A percentile compares a stretch with the other conserved stretches of the same genome.
These are phyloP conservation scores for Berberis vulgaris DNA, from an alignment of 164 flowering plant genomes.

Conservation along the genomic window DNA sequence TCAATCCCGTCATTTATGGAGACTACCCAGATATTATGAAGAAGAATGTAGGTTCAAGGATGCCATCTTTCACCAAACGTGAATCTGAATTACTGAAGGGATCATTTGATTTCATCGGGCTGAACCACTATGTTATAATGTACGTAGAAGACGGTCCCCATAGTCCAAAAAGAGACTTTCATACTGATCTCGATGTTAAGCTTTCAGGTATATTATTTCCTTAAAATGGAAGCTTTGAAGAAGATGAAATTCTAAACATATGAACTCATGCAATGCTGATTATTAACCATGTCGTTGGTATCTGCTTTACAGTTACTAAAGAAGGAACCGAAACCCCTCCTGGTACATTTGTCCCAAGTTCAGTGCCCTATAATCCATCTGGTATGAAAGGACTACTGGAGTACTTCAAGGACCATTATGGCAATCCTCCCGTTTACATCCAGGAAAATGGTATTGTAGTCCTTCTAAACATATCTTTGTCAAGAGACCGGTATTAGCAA, in stretches of 20 bases:
- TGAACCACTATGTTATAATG: slow-evolving; percentile 19
- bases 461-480: slow-evolving; percentile 13
- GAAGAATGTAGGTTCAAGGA: slow-evolving; percentile 26
- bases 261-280: too few species aligned
- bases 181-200: slow-evolving; percentile 25
- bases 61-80: slow-evolving; percentile 37
- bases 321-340: too few species aligned
- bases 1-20: slow-evolving; percentile 43
- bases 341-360: background rate
- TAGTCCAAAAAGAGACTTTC: slow-evolving; percentile 23
- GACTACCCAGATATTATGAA: slow-evolving; percentile 54
- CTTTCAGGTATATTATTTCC: background rate
- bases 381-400: slow-evolving; percentile 3
- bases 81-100: slow-evolving; percentile 15
- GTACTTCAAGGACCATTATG: too few species aligned
- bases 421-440: too few species aligned
- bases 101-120: slow-evolving; percentile 24
- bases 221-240: too few species aligned
- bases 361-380: slow-evolving; percentile 2
- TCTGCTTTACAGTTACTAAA: too few species aligned
- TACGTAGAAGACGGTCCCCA: slow-evolving; percentile 13
- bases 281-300: slow-evolving; percentile 5
- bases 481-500: slow-evolving; percentile 5
- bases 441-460: slow-evolving; percentile 5
- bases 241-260: too few species aligned